Evolutionary conservation across 148 eudicot species (phyloP).

Genomic region (Chenopodium formosanum): DNA sequence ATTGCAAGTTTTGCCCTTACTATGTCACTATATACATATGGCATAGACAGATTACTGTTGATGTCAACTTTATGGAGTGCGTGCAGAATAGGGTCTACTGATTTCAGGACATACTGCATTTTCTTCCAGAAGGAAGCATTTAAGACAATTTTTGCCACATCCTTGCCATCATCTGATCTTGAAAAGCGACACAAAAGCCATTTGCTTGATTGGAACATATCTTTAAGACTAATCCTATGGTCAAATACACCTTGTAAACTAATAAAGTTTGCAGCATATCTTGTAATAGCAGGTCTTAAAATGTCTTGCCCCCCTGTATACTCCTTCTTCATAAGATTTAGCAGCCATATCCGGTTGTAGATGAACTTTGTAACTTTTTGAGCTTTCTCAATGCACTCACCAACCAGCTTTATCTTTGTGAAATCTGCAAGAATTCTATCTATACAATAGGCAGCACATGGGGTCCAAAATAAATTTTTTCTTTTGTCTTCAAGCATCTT

Average conservation of each 20-base stretch:
- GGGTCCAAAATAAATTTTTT: slow-evolving; percentile 77
- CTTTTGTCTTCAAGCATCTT: slow-evolving; percentile 96
- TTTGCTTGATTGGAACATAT: slow-evolving; percentile 75
- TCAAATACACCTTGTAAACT: slow-evolving; percentile 64
- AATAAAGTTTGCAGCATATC: slow-evolving; percentile 63
- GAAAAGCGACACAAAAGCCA: slow-evolving; percentile 73
- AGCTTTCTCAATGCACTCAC: slow-evolving; percentile 74
- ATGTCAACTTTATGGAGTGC: slow-evolving; percentile 58
- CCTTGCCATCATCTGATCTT: slow-evolving; percentile 81
- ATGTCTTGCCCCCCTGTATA: slow-evolving; percentile 82
- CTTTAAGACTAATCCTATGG: slow-evolving; percentile 62
- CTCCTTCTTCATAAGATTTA: slow-evolving; percentile 77
- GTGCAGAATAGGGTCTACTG: slow-evolving; percentile 75
- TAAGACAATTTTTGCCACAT: slow-evolving; percentile 66
- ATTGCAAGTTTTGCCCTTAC: slow-evolving; percentile 69
- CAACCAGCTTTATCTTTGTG: slow-evolving; percentile 63
- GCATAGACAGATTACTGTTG: slow-evolving; percentile 66
- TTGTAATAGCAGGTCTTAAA: slow-evolving; percentile 65
- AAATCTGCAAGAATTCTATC: slow-evolving; percentile 82
- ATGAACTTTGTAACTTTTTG: slow-evolving; percentile 80
- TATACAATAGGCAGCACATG: slow-evolving; percentile 79
- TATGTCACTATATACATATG: slow-evolving; percentile 77
- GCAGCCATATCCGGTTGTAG: slow-evolving; percentile 69
- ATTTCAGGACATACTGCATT: slow-evolving; percentile 59
- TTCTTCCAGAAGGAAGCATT: slow-evolving; percentile 88